These are phyloP conservation scores for Platanthera zijinensis DNA, from an alignment of 106 monocot species.

Conservation along the genomic window DNA sequence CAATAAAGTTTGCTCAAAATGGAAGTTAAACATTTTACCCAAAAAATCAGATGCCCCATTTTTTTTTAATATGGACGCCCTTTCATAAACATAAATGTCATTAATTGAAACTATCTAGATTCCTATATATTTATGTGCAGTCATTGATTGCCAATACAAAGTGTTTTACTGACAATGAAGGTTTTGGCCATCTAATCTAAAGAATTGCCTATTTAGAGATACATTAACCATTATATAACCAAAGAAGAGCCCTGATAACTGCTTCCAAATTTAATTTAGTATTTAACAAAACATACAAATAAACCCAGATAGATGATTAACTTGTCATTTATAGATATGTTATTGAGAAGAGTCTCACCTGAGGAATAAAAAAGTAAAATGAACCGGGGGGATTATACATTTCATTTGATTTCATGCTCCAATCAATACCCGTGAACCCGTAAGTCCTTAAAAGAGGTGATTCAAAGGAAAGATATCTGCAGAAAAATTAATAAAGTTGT, in stretches of 20 bases:
- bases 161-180: not conserved
- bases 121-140: not conserved
- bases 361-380: conserved; percentile 71
- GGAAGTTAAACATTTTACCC: not conserved
- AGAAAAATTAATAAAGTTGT: conserved; percentile 24
- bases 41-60: not conserved
- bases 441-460: conserved; percentile 76
- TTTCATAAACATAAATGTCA: not conserved
- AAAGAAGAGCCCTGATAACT: not conserved
- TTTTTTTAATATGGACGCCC: not conserved
- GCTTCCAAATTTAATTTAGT: not conserved
- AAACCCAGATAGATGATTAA: not conserved
- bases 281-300: not conserved
- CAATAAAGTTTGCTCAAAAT: not conserved
- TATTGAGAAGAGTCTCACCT: conserved; percentile 39
- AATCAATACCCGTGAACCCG: conserved; percentile 56
- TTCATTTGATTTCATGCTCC: conserved; percentile 11
- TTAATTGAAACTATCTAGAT: not conserved
- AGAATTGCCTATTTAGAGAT: not conserved
- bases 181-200: not conserved
- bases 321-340: not conserved
- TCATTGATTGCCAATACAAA: not conserved
- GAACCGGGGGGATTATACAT: conserved; percentile 24
- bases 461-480: conserved; percentile 95
- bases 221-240: not conserved